Evolutionary conservation across 495 filamentous ascomycete genomes (phyloP).

Genomic region (Immersiella caudata): DNA sequence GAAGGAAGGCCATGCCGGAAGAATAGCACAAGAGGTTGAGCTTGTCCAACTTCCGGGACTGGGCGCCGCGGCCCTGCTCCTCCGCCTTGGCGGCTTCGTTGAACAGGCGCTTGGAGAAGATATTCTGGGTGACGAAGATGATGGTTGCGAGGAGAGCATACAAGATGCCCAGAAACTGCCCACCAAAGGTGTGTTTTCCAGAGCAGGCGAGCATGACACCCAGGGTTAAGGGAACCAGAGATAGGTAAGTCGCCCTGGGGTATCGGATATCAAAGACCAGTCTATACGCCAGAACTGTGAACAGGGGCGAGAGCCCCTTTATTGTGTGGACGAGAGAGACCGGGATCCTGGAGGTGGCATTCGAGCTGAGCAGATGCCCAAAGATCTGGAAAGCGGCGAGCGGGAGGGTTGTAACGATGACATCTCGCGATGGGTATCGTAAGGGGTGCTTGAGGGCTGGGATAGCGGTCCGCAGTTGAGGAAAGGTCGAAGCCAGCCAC

Average conservation of each 20-base stretch:
- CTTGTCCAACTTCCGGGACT: conserved; percentile 84
- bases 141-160: conserved; percentile 85
- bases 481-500: conserved; percentile 70
- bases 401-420: conserved; percentile 85
- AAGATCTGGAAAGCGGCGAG: conserved; percentile 90
- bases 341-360: conserved; percentile 89
- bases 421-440: conserved; percentile 75
- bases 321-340: conserved; percentile 98
- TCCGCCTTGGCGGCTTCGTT: conserved; percentile 87
- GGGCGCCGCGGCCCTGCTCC: conserved; percentile 60
- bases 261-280: conserved; percentile 86
- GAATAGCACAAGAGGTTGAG: conserved; percentile 97
- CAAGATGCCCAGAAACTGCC: conserved; percentile 83
- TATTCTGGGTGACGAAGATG: conserved; percentile 98
- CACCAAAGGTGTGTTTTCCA: conserved; percentile 70
- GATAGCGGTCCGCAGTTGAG: conserved; percentile 64
- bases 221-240: conserved; percentile 85
- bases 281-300: conserved; percentile 93
- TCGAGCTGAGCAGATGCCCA: conserved; percentile 90
- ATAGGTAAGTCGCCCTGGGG: conserved; percentile 84
- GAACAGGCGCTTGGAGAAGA: conserved; percentile 98
- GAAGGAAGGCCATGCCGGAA: conserved; percentile 82
- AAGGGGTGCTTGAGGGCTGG: conserved; percentile 83
- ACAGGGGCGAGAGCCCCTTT: conserved; percentile 96
- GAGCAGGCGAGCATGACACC: conserved; percentile 96